Evolutionary conservation across 306 rosid species (phyloP).

Genomic region (Prunus mume): DNA sequence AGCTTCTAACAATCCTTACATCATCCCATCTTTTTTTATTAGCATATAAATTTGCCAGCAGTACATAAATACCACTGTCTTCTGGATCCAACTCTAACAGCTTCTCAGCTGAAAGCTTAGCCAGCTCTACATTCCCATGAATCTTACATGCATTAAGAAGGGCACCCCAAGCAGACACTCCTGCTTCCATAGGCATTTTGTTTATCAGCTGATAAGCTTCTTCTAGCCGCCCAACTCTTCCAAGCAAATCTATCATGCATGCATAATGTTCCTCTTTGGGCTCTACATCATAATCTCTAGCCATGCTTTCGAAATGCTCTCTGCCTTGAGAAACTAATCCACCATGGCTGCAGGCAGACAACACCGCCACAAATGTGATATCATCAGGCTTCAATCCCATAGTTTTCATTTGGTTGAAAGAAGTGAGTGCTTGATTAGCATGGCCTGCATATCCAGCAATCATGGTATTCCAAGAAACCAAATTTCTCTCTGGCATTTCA

Average conservation of each 20-base stretch:
- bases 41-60: conserved; percentile 61
- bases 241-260: conserved; percentile 68
- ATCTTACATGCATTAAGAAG: conserved; percentile 68
- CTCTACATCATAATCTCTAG: conserved; percentile 41
- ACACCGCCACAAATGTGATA: conserved; percentile 60
- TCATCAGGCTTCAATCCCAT: conserved; percentile 47
- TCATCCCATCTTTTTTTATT: conserved; percentile 59
- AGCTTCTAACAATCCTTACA: conserved; percentile 58
- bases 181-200: conserved; percentile 66
- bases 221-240: conserved; percentile 57
- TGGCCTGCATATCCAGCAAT: conserved; percentile 65
- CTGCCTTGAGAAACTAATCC: conserved; percentile 56
- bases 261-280: conserved; percentile 66
- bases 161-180: conserved; percentile 82
- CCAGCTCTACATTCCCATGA: conserved; percentile 62
- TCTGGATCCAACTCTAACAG: conserved; percentile 59
- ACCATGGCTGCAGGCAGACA: conserved; percentile 77
- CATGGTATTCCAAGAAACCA: conserved; percentile 77
- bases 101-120: conserved; percentile 48
- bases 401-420: conserved; percentile 49
- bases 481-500: conserved; percentile 42
- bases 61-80: conserved; percentile 65
- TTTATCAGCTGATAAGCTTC: conserved; percentile 61
- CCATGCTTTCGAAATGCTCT: conserved; percentile 54
- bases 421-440: conserved; percentile 45